Base-by-base conservation (phyloP, 2,329 filamentous ascomycete genomes). In the Epicoccum sorghinum region DNA sequence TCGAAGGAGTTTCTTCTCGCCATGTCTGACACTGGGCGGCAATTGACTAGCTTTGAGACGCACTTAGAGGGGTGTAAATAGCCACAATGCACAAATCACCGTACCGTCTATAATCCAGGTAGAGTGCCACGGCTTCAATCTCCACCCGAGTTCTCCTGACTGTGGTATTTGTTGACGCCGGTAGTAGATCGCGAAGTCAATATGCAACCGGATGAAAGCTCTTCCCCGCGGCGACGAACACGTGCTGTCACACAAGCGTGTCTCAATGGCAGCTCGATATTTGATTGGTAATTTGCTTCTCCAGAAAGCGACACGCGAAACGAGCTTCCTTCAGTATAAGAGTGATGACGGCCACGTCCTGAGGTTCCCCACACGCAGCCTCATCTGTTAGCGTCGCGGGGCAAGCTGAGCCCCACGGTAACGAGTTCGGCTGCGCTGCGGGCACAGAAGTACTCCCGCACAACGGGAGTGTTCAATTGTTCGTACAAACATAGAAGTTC, bases 1-100 rank as follows among this genome's bases (percentile, higher is more conserved):
- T 69, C 60, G 22, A 68, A 69, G 7, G 64, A 67, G 30, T 55
- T 66, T 14, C 52, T 58, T 51, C 58, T 58, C 24, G 57, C 55
- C 60, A 67, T 67, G 1, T 18, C 18, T 18, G 18, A 18, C 18
- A 18, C 37, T 47, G n/a, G 33, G 22, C 22, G 1, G 13, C 6
- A 9, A 5, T 8, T 5, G 13, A 24, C 3, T 23, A 25, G 18
- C 18, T 1, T 18, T 18, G 18, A 18, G 18, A 18, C 18, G 18
- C 18, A 18, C 18, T 18, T 3, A 18, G 18, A 18, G 18, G 32
- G 10, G 7, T 12, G 32, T 33, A 3, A 33, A n/a, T 9, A 9
- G 4, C 9, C 27, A 7, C 27, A 29, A 29, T 9, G 27, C 27
- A 29, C 27, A 29, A 29, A 3, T 29, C 27, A 29, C 27, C 27